These are phyloP conservation scores for Metschnikowia amazonensis DNA, from an alignment of 805 yeast genomes.

Conservation along the genomic window DNA sequence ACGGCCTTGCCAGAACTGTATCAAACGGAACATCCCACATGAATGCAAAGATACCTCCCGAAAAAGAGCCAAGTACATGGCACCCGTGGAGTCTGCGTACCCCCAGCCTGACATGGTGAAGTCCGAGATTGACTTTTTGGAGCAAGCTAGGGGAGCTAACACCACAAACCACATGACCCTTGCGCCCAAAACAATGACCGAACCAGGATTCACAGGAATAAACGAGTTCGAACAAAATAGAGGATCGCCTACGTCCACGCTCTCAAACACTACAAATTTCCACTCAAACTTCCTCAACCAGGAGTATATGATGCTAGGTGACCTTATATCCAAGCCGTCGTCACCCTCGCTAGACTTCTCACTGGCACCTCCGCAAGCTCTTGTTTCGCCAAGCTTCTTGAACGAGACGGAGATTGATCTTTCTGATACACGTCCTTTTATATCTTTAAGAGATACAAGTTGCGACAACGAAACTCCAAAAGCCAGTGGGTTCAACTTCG, in stretches of 20 bases:
- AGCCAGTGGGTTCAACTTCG: conserved; percentile 13
- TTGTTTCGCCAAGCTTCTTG: conserved; percentile 14
- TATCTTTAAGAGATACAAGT: conserved; percentile 33
- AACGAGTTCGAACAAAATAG: background rate
- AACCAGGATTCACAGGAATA: background rate
- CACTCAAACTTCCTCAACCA: conserved; percentile 47
- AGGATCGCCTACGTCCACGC: conserved; percentile 14
- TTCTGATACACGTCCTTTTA: conserved; percentile 35
- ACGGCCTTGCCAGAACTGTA: conserved; percentile 71
- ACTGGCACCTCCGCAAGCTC: conserved; percentile 7
- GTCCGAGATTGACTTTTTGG: background rate
- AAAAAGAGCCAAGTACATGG: conserved; percentile 44
- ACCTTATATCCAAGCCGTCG: conserved; percentile 42
- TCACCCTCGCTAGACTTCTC: conserved; percentile 35
- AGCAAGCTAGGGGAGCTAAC: background rate
- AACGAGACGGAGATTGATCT: conserved; percentile 12
- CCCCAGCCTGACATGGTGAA: background rate
- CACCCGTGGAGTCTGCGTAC: conserved; percentile 3
- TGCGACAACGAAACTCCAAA: conserved; percentile 8
- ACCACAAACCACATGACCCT: background rate
- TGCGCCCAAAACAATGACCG: conserved; percentile 1
- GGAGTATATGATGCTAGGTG: conserved; percentile 50
- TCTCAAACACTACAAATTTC: conserved; percentile 22
- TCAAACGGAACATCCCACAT: conserved; percentile 53
- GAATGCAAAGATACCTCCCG: conserved; percentile 58